Evolutionary conservation across 2,329 filamentous ascomycete species (phyloP).

Genomic region (Aureobasidium sp.): DNA sequence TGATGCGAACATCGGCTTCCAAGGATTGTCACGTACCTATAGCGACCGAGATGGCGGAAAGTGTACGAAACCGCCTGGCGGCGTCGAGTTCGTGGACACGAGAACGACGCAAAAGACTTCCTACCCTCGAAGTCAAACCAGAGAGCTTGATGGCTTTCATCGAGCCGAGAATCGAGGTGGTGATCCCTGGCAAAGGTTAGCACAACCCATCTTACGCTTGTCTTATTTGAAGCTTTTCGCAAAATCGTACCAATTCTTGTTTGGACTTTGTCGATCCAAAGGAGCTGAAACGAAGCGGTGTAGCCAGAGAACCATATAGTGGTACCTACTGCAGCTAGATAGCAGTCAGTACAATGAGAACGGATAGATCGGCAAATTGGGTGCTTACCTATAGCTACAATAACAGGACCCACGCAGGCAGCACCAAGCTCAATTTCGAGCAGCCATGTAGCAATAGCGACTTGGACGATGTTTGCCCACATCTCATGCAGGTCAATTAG

Average conservation of each 20-base stretch:
- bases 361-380: neutral
- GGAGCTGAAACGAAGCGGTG: conserved; percentile 7
- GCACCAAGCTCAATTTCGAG: conserved; percentile 12
- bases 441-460: conserved; percentile 7
- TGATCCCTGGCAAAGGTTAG: conserved; percentile 13
- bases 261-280: conserved; percentile 14
- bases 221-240: neutral
- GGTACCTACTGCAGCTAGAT: neutral
- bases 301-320: conserved; percentile 6
- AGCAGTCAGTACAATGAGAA: neutral
- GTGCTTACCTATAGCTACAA: conserved; percentile 7
- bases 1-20: neutral
- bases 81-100: conserved; percentile 5
- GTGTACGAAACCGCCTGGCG: neutral
- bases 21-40: neutral
- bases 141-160: conserved; percentile 17
- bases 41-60: neutral
- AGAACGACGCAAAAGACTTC: neutral
- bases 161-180: conserved; percentile 18
- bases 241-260: conserved; percentile 18
- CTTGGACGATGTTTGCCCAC: conserved; percentile 14
- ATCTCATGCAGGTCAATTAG: conserved; percentile 15
- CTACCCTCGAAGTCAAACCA: conserved; percentile 4
- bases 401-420: conserved; percentile 12
- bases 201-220: conserved; percentile 6